Base-by-base conservation (phyloP, 306 rosid genomes). In the Dryas octopetala region DNA sequence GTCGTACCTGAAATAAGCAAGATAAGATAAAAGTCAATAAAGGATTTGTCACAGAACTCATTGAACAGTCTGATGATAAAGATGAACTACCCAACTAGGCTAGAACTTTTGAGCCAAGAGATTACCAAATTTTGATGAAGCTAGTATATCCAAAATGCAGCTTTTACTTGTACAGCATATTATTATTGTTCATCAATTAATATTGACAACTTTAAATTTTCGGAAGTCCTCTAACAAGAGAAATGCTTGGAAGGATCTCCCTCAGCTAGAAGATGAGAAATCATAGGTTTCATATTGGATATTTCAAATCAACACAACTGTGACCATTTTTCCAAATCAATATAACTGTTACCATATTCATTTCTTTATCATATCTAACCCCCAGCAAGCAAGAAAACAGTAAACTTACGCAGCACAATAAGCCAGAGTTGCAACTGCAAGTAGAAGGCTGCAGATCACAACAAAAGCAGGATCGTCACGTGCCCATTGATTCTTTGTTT, bases 401-500 rank as follows among this genome's bases (percentile, higher is more conserved):
- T 85, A 82, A 80, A 89, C 98, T 92, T 90, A 96, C 99, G 98
- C 98, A 23, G 91, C 98, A 86, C 98, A 92, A 81, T 92, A 96
- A 46, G 99, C 98, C 88, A 88, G 79, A 66, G 93, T 84, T 74
- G 99, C 90, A 80, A 96, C 90, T 17, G 85, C 78, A 88, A 96
- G 78, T 85, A 96, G 97, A 87, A 96, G 89, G 83, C 93, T 92
- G 91, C 96, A 96, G 87, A 96, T 92, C 88, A 96, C 99, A 90
- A 92, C 88, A 88, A 96, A 96, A 83, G 97, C 99, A 85, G 99
- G 99, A 80, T 96, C 99, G 55, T 96, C 99, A 38, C 99, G 99
- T 70, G 99, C 98, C 99, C 99, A 96, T 83, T 96, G 99, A 75
- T 96, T 96, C 93, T 96, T 96, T 86, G 99, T 96, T 90, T 96